phyloP scores from a whole-genome alignment of 2,329 filamentous ascomycete species.

The Coniochaeta sp. region DNA sequence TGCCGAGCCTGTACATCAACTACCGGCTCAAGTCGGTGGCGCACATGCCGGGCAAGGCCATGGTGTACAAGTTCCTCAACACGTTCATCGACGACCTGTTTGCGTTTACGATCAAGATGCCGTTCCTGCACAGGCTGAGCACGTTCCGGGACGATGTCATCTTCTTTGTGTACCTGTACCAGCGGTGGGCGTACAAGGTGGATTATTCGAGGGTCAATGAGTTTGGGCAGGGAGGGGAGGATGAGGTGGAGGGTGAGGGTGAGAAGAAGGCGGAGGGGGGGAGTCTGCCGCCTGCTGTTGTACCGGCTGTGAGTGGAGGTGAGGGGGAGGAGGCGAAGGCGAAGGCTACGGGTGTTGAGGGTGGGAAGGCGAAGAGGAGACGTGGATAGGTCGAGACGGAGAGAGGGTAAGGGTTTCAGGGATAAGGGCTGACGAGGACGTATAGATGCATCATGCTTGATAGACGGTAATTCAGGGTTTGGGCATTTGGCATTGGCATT shows the following conservation, averaged over 20 bases:
- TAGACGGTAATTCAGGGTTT: not conserved
- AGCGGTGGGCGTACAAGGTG: slow-evolving; percentile 84
- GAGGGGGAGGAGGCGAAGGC: slow-evolving; percentile 15
- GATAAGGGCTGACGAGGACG: too few species aligned
- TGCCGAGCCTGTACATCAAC: slow-evolving; percentile 96
- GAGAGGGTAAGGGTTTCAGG: not conserved
- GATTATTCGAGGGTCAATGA: slow-evolving; percentile 93
- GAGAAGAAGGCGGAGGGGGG: slow-evolving; percentile 27
- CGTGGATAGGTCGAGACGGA: not conserved
- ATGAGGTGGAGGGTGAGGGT: slow-evolving; percentile 65
- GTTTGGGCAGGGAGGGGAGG: slow-evolving; percentile 96
- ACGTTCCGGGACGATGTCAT: slow-evolving; percentile 94
- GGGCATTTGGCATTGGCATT: not conserved
- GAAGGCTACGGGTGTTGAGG: slow-evolving; percentile 43
- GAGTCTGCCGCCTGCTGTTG: slow-evolving; percentile 9
- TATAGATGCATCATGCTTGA: not conserved
- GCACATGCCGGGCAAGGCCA: slow-evolving; percentile 92
- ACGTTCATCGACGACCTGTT: slow-evolving; percentile 99
- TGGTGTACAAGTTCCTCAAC: slow-evolving; percentile 98
- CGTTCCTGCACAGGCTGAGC: slow-evolving; percentile 81
- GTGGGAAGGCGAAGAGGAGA: slow-evolving; percentile 39
- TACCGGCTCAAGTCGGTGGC: slow-evolving; percentile 93
- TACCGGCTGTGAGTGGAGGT: not conserved
- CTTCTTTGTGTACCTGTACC: slow-evolving; percentile 97
- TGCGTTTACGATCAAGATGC: slow-evolving; percentile 99